Conservation (phyloP, 1,284 basidiomycete genomes). For the Psilocybe mexicana region DNA sequence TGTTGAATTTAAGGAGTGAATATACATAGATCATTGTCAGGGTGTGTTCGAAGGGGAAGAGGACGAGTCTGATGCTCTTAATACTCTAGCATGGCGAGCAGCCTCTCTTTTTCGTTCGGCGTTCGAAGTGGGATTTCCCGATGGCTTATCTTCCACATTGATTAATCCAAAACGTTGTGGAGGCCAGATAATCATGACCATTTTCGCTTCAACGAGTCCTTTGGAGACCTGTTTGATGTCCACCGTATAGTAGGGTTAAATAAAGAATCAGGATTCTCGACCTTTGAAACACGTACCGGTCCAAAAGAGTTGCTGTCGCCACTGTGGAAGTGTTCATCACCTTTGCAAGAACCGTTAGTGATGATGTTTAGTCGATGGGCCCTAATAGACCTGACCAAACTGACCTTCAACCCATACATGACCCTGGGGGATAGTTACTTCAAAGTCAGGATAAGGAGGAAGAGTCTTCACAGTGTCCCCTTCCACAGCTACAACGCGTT, state of each 20-base stretch:
- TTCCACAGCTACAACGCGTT: constrained; percentile 65
- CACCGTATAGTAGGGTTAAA: not conserved
- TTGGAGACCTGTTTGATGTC: constrained; percentile 46
- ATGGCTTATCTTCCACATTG: constrained; percentile 9
- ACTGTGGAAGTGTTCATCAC: constrained; percentile 66
- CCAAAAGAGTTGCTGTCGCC: constrained; percentile 76
- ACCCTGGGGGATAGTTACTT: constrained; percentile 58
- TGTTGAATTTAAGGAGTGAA: no score
- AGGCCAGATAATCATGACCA: constrained; percentile 66
- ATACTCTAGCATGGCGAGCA: constrained; percentile 46
- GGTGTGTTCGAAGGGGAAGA: not conserved
- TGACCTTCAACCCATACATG: constrained; percentile 77
- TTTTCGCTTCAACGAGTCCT: constrained; percentile 61
- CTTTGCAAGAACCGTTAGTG: constrained; percentile 25
- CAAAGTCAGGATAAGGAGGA: constrained; percentile 64
- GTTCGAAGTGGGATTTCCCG: not conserved
- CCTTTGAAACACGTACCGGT: constrained; percentile 48
- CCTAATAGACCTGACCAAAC: constrained; percentile 42
- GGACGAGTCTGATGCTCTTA: not conserved
- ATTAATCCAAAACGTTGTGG: constrained; percentile 49
- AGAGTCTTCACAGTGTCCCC: constrained; percentile 68
- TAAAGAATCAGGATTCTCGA: not conserved
- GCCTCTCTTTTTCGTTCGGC: constrained; percentile 47
- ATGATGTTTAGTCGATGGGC: not conserved
- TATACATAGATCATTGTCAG: not conserved